These are phyloP conservation scores for Orychophragmus violaceus DNA, from an alignment of 345 rosid genomes.

Conservation along the genomic window DNA sequence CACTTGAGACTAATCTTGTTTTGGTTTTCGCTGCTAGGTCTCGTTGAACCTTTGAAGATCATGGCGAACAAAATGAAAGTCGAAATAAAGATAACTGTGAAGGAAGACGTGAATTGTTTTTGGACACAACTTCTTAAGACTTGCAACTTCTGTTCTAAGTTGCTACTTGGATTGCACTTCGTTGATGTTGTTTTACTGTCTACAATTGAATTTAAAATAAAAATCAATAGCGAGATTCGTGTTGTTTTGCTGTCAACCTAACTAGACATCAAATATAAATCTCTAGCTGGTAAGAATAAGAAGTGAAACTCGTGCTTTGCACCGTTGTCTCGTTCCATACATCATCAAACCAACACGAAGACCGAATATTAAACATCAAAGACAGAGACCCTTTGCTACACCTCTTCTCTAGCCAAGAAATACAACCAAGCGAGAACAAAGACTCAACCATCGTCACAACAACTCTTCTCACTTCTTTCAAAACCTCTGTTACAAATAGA, in stretches of 20 bases:
- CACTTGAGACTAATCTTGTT: neutral
- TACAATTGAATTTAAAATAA: neutral
- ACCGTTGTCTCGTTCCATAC: constrained; percentile 47
- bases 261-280: neutral
- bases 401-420: constrained; percentile 64
- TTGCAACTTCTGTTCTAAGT: neutral
- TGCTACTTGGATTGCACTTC: neutral
- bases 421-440: constrained; percentile 47
- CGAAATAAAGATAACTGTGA: constrained; percentile 22
- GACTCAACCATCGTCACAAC: constrained; percentile 54
- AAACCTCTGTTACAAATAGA: constrained; percentile 42
- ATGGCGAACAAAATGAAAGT: constrained; percentile 20
- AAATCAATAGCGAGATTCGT: neutral
- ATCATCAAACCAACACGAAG: constrained; percentile 29
- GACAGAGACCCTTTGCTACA: constrained; percentile 36
- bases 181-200: constrained; percentile 5
- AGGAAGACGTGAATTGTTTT: constrained; percentile 6
- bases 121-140: constrained; percentile 26
- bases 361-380: constrained; percentile 35
- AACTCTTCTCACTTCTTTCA: constrained; percentile 55
- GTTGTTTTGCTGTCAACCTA: neutral
- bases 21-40: constrained; percentile 10
- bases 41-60: constrained; percentile 14
- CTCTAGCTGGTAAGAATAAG: constrained; percentile 52
- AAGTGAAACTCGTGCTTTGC: constrained; percentile 62